Percentiles rank a stretch among this genome's conserved stretches.
phyloP scores from a whole-genome alignment of 1,284 basidiomycete species.

The Ganoderma sinense region DNA sequence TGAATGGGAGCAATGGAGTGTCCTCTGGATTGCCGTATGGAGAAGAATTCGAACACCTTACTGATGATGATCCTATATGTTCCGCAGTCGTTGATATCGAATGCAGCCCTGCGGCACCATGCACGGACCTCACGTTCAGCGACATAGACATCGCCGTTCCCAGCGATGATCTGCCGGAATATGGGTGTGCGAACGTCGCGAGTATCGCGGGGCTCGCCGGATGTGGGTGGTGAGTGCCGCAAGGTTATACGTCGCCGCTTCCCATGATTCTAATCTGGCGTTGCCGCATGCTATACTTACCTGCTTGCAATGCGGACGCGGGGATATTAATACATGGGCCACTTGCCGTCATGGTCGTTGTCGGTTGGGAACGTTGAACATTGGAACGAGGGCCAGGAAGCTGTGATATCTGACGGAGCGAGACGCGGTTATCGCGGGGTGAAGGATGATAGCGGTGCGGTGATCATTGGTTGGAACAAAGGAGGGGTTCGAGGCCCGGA shows the following conservation, averaged over 20 bases:
- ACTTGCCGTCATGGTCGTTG: slow-evolving; percentile 1
- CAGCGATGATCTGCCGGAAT: slow-evolving; percentile 44
- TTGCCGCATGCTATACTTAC: not conserved
- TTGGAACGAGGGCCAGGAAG: slow-evolving; percentile 2
- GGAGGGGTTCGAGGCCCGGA: not conserved
- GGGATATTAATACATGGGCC: slow-evolving; percentile 6
- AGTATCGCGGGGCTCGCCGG: slow-evolving; percentile 36
- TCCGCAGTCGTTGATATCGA: slow-evolving; percentile 59
- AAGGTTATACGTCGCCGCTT: not conserved
- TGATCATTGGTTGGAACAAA: not conserved
- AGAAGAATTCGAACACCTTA: not conserved
- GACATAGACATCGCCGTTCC: slow-evolving; percentile 51
- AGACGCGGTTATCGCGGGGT: slow-evolving; percentile 1
- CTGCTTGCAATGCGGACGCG: not conserved
- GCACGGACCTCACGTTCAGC: slow-evolving; percentile 52
- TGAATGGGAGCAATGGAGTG: not conserved
- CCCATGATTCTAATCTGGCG: slow-evolving; percentile 2
- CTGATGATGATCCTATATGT: slow-evolving; percentile 17
- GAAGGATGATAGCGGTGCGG: slow-evolving; percentile 2
- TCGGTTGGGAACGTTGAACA: not conserved
- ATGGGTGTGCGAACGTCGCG: slow-evolving; percentile 56
- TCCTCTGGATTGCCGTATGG: not conserved
- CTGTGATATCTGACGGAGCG: slow-evolving; percentile 8
- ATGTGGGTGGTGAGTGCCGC: slow-evolving; percentile 20
- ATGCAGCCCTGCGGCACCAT: slow-evolving; percentile 60